These are phyloP conservation scores for Citrullus mucosospermus DNA, from an alignment of 306 rosid species.

Conservation along the genomic window DNA sequence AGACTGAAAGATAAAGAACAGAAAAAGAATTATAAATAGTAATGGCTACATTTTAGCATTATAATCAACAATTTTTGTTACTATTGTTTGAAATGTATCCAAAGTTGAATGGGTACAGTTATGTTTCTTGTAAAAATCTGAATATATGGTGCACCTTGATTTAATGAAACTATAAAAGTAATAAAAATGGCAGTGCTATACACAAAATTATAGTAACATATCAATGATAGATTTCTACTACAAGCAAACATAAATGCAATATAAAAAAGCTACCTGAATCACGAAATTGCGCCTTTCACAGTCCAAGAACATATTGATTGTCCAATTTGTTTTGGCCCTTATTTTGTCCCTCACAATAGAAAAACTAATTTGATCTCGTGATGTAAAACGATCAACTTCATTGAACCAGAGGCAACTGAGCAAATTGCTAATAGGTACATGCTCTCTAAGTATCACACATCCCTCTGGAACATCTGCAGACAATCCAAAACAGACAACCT, in stretches of 20 bases:
- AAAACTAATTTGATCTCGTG: constrained; percentile 90
- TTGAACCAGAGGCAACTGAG: constrained; percentile 93
- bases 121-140: background rate
- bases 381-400: constrained; percentile 96
- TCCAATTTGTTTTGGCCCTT: constrained; percentile 50
- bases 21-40: background rate
- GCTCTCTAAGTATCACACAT: constrained; percentile 80
- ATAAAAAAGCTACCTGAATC: constrained; percentile 43
- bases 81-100: background rate
- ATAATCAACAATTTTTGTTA: background rate
- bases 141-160: background rate
- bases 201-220: background rate
- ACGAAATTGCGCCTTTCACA: constrained; percentile 93
- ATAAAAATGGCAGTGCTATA: background rate
- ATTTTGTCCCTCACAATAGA: constrained; percentile 68
- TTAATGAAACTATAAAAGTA: background rate
- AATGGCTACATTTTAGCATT: background rate
- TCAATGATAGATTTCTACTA: background rate
- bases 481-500: constrained; percentile 16
- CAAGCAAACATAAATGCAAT: background rate
- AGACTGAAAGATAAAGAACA: background rate
- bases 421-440: constrained; percentile 82
- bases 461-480: constrained; percentile 97
- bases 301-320: constrained; percentile 67
- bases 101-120: background rate